Evolutionary conservation across 1,284 basidiomycete genomes (phyloP).

Genomic region (Puccinia triticina): DNA sequence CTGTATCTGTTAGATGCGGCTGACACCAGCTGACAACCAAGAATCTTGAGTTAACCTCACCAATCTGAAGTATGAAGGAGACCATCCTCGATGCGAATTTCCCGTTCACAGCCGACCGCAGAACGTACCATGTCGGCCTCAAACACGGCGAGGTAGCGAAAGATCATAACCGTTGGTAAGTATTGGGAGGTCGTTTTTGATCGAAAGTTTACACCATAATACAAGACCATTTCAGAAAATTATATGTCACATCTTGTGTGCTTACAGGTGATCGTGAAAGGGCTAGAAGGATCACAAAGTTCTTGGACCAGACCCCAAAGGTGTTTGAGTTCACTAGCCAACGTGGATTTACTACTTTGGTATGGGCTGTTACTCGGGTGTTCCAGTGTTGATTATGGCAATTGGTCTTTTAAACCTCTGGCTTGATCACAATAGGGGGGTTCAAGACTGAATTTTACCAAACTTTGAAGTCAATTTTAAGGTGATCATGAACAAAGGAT

Average conservation of each 20-base stretch:
- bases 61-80: slow-evolving; percentile 16
- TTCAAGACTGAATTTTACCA: background rate
- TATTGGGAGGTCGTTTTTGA: background rate
- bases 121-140: slow-evolving; percentile 34
- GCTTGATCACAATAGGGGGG: background rate
- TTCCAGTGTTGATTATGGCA: slow-evolving; percentile 41
- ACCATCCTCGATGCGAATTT: slow-evolving; percentile 35
- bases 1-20: background rate
- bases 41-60: background rate
- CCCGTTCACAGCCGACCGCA: slow-evolving; percentile 36
- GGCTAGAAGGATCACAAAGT: slow-evolving; percentile 23
- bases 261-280: slow-evolving; percentile 34
- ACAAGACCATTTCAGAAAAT: background rate
- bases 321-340: slow-evolving; percentile 36
- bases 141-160: slow-evolving; percentile 42
- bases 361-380: slow-evolving; percentile 30
- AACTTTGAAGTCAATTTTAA: too few relatives aligned
- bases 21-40: background rate
- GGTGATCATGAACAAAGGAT: too few relatives aligned
- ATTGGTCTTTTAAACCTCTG: slow-evolving; percentile 27
- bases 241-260: too few relatives aligned
- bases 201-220: background rate
- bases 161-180: slow-evolving; percentile 37
- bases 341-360: slow-evolving; percentile 45
- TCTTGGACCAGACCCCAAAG: slow-evolving; percentile 16